A percentile compares a stretch with the other conserved stretches of the same genome.
Evolutionary conservation across 148 eudicot species (phyloP).

Genomic region (Cornus florida): DNA sequence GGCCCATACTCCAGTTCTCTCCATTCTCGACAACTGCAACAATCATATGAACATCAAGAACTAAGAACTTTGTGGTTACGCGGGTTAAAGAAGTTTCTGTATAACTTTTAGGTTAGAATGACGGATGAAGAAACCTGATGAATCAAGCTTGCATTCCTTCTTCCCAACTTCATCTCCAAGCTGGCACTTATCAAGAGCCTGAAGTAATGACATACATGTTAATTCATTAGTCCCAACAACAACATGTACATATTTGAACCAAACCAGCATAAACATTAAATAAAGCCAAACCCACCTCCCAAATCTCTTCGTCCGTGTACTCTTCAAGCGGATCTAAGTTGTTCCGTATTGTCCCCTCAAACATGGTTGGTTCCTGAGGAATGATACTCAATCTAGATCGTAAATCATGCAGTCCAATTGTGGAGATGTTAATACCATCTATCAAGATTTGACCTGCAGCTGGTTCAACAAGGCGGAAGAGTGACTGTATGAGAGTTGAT

Average conservation of each 20-base stretch:
- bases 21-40: constrained; percentile 24
- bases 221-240: neutral
- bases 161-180: constrained; percentile 81
- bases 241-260: neutral
- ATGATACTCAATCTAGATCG: constrained; percentile 63
- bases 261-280: neutral
- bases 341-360: constrained; percentile 59
- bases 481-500: constrained; percentile 62
- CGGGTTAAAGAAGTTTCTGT: neutral
- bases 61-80: neutral
- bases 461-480: constrained; percentile 63
- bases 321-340: constrained; percentile 15
- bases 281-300: neutral
- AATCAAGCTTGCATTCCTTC: constrained; percentile 78
- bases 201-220: constrained; percentile 1
- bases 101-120: neutral
- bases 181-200: constrained; percentile 94
- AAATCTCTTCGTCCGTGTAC: neutral
- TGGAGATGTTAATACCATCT: constrained; percentile 44
- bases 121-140: constrained; percentile 48
- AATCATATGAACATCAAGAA: neutral
- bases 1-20: constrained; percentile 62
- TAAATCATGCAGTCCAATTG: constrained; percentile 56
- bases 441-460: constrained; percentile 46
- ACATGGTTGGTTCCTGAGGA: constrained; percentile 74